Evolutionary conservation across 2,329 filamentous ascomycete genomes (phyloP), one percentile per base, ranked within the genome.

Genomic region (Fusarium mangiferae): DNA sequence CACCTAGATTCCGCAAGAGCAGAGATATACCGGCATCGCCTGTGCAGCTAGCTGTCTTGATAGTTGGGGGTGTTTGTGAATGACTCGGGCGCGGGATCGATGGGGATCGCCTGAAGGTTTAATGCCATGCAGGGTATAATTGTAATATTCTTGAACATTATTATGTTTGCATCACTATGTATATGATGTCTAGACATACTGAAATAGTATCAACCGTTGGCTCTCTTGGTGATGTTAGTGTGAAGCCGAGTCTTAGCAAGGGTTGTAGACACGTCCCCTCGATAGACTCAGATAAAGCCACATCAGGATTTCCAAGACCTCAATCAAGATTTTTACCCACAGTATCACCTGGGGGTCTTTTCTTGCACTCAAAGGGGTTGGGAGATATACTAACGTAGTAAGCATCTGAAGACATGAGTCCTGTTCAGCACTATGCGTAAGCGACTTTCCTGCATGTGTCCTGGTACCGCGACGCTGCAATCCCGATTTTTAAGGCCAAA

Each of bases 271-370:
- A 6, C 11, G 12, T 33, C 33, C 33, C 13, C 33, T 33, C 12
- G 33, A 33, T 33, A 33, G 33, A 33, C 4, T 33, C 33, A 6
- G 12, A 20, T 4, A 14, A 14, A 20, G 24, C 44, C 24, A 14
- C 7, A 3, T 13, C 8, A 26, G 44, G 5, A 6, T 13, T 18
- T 26, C 7, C 7, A 4, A 20, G 11, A 26, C 24, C 8, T 18
- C 0, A 45, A 12, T 11, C 2, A 26, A 24, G 7, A 2, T 9
- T 4, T 8, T 5, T 18, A 18, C 18, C 14, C 14, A 26, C 1
- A 26, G n/a, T 18, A 13, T 9, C 5, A 3, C 2, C 42, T 13
- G 0, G 18, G 3, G 1, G 11, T 26, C 17, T 20, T 13, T 4
- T 30, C 5, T 30, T 30, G 30, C 30, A 30, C 13, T 33, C 33